Percentiles rank a stretch among this genome's conserved stretches.
These are phyloP conservation scores for Penicillium rolfsii DNA, from an alignment of 2,329 filamentous ascomycete genomes.

Conservation along the genomic window DNA sequence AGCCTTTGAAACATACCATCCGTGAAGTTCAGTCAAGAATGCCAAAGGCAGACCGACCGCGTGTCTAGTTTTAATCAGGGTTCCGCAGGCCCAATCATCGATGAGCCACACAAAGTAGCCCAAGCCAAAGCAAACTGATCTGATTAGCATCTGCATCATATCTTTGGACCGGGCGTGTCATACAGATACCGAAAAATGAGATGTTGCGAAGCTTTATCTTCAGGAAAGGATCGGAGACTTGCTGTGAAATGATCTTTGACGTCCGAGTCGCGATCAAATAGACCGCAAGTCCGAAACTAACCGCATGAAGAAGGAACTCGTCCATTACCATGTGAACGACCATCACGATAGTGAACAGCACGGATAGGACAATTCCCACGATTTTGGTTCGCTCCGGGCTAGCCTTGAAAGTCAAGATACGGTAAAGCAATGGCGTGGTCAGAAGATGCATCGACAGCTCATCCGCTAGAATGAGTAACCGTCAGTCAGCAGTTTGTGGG, in stretches of 20 bases:
- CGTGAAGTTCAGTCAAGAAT: constrained; percentile 48
- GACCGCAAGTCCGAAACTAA: constrained; percentile 41
- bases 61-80: constrained; percentile 34
- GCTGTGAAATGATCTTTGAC: constrained; percentile 37
- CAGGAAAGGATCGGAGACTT: constrained; percentile 34
- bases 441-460: constrained; percentile 50
- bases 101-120: constrained; percentile 49
- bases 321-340: constrained; percentile 50
- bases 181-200: constrained; percentile 32
- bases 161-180: not conserved
- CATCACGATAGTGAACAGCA: constrained; percentile 41
- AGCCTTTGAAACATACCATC: constrained; percentile 40
- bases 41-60: constrained; percentile 42
- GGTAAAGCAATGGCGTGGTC: constrained; percentile 48
- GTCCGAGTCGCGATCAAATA: constrained; percentile 41
- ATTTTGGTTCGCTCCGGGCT: constrained; percentile 30
- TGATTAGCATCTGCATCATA: not conserved
- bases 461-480: constrained; percentile 35
- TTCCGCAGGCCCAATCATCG: constrained; percentile 42
- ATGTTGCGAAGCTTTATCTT: constrained; percentile 27
- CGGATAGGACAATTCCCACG: constrained; percentile 25
- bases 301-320: constrained; percentile 48
- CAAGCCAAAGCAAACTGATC: constrained; percentile 40
- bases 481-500: not conserved
- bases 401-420: constrained; percentile 43